Conservation (phyloP, 495 filamentous ascomycete genomes). For the Xylaria telfairii region DNA sequence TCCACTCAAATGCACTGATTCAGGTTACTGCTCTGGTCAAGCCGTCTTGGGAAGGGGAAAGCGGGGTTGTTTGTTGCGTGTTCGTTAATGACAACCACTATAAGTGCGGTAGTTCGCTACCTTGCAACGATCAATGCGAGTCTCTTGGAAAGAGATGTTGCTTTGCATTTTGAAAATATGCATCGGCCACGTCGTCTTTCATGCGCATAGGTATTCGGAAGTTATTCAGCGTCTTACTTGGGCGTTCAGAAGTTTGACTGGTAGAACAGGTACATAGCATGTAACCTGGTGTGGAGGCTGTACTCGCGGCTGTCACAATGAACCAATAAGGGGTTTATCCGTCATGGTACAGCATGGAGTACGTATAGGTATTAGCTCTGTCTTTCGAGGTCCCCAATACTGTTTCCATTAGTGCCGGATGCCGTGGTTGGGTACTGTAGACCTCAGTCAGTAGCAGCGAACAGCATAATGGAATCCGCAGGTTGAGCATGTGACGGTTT, state of each 20-base stretch:
- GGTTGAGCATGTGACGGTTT: slow-evolving; percentile 3
- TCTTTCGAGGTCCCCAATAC: neutral
- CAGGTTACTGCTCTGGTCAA: neutral
- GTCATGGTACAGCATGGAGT: neutral
- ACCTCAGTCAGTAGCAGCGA: too few relatives aligned
- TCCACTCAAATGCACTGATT: neutral
- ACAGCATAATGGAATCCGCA: too few relatives aligned
- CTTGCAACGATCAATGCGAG: neutral
- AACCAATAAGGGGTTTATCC: slow-evolving; percentile 3
- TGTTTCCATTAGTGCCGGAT: neutral
- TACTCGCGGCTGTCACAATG: neutral
- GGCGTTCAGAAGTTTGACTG: neutral
- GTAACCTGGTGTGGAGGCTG: neutral
- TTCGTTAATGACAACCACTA: neutral
- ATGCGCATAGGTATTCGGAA: neutral
- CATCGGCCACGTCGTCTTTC: neutral
- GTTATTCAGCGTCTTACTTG: neutral
- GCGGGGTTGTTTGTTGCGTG: neutral
- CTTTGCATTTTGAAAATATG: neutral
- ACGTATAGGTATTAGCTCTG: too few relatives aligned
- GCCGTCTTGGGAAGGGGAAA: neutral
- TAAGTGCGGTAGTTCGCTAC: neutral
- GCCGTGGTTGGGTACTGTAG: too few relatives aligned
- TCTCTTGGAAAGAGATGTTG: neutral
- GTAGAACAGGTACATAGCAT: neutral